phyloP scores from a whole-genome alignment of 1,284 basidiomycete species.

The Malassezia nana region DNA sequence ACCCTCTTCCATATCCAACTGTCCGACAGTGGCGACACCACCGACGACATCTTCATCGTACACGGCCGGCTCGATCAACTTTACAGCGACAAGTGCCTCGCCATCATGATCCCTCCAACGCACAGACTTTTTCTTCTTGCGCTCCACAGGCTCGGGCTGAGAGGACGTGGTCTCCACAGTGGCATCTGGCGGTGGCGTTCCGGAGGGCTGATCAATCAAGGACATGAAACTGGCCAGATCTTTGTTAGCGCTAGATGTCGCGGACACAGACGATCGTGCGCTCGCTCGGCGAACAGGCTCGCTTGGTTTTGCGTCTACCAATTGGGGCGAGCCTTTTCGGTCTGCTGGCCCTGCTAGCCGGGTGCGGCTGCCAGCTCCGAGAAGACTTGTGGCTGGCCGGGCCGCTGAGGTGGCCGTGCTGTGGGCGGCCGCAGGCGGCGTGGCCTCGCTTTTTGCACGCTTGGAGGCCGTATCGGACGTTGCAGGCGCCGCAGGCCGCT shows the following conservation, averaged over 20 bases:
- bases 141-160: neutral
- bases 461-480: neutral
- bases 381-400: neutral
- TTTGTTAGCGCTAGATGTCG: conserved; percentile 7
- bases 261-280: neutral
- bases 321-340: conserved; percentile 11
- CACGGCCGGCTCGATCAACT: conserved; percentile 27
- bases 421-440: neutral
- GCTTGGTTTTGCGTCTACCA: neutral
- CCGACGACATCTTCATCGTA: conserved; percentile 22
- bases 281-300: conserved; percentile 2
- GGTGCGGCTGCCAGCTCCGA: neutral
- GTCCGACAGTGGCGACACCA: conserved; percentile 6
- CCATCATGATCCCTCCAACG: conserved; percentile 27
- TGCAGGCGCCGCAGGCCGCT: conserved; percentile 4
- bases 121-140: conserved; percentile 25
- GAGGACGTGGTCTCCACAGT: neutral
- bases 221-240: conserved; percentile 21
- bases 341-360: neutral
- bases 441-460: neutral
- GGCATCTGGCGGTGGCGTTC: neutral
- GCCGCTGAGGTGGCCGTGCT: neutral
- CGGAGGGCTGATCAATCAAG: conserved; percentile 12
- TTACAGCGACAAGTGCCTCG: conserved; percentile 22
- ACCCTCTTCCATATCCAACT: conserved; percentile 26